Base-by-base conservation (phyloP, 2,329 filamentous ascomycete species). In the Aphanoascus verrucosus region DNA sequence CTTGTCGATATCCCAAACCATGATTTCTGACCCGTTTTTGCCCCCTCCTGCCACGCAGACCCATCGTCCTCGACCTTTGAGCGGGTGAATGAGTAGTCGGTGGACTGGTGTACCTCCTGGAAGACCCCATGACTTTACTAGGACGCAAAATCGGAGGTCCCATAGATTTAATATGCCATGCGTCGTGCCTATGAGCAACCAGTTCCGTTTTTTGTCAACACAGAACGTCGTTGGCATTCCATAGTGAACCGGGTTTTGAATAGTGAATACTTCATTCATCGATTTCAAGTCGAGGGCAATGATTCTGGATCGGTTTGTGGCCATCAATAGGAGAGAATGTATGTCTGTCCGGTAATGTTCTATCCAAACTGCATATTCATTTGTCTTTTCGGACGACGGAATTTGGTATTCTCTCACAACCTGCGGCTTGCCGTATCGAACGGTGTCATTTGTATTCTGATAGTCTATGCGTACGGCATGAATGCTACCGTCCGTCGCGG, bases 1-100 rank as follows among this genome's bases (percentile, higher is more conserved):
- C 70, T 91, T 94, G 65, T 97, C 91, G 14, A 97, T 76, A 64
- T 97, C 93, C 93, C 93, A 98, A 0, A 94, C 86, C 0, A 88
- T 94, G 32, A 98, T 81, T 65, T 98, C 93, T 44, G 70, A 69
- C 14, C 88, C 88, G 57, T 87, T 83, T 3, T 83, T 86, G 6
- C 86, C 94, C 7, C 91, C 90, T 14, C 91, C 90, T 2, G 89
- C 85, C 7, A 96, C 85, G 65, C 89, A 94, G 1, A 97, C 80
- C 80, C 88, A 91, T 65, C 84, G 85, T 9, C 86, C 86, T 42
- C 87, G 82, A 0, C 86, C 85, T 65, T 84, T 87, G 20, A 78
- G 79, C 0, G 89, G 88, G 63, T 94, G 88, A 0, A 94, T 75
- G 54, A 81, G 78, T 14, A 98, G 76, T 32, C 88, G 80, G 62